Evolutionary conservation across 208 protist species (phyloP).

Genomic region (Porcisia deanei): DNA sequence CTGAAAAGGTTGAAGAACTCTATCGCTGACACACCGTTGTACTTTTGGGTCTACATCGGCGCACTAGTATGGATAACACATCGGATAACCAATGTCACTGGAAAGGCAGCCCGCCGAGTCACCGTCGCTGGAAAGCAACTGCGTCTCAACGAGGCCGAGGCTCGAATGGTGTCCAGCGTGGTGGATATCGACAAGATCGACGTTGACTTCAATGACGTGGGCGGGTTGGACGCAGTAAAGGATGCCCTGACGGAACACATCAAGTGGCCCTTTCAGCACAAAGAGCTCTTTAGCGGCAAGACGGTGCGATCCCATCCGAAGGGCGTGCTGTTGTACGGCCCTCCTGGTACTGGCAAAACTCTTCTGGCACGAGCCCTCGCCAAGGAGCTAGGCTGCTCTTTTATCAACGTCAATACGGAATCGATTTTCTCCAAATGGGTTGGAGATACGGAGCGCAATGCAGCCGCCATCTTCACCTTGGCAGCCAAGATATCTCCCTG

Average conservation of each 20-base stretch:
- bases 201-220: constrained; percentile 62
- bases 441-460: constrained; percentile 98
- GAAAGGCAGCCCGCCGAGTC: constrained; percentile 44
- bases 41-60: constrained; percentile 75
- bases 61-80: constrained; percentile 57
- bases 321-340: constrained; percentile 99
- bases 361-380: constrained; percentile 98
- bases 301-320: constrained; percentile 96
- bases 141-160: constrained; percentile 63
- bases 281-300: constrained; percentile 72
- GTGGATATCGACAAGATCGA: constrained; percentile 73
- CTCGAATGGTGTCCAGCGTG: constrained; percentile 58
- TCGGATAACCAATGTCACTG: constrained; percentile 47
- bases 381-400: constrained; percentile 98
- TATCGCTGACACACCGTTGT: constrained; percentile 51
- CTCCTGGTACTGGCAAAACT: constrained; percentile 99
- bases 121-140: constrained; percentile 46
- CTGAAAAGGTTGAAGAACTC: constrained; percentile 29
- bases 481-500: constrained; percentile 79
- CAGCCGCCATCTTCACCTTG: constrained; percentile 89
- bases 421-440: constrained; percentile 91
- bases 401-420: constrained; percentile 98
- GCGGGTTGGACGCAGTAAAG: constrained; percentile 83
- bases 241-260: constrained; percentile 75
- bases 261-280: constrained; percentile 84